Percentiles rank a stretch among this genome's conserved stretches.
Conservation (phyloP, 2,329 filamentous ascomycete species). For the Colletotrichum kahawae region DNA sequence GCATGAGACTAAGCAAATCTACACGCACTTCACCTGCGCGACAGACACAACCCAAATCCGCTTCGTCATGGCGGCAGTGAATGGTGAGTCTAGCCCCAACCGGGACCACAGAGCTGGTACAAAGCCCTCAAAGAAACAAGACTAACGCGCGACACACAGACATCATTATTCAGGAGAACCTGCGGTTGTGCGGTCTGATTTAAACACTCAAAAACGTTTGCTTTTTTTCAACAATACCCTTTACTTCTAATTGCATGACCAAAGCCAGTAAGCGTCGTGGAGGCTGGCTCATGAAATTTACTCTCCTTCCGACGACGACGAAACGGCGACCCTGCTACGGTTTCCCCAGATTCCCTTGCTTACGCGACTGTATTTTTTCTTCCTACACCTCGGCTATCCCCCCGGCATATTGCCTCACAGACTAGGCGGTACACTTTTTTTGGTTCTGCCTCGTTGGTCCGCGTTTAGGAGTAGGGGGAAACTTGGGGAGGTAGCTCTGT, state of each 20-base stretch:
- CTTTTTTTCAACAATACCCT: constrained; percentile 48
- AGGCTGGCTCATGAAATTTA: constrained; percentile 24
- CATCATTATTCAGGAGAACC: constrained; percentile 99
- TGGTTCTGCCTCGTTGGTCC: constrained; percentile 13
- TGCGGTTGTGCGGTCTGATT: constrained; percentile 95
- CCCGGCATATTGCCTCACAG: constrained; percentile 10
- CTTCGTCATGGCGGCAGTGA: constrained; percentile 99
- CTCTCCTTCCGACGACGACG: constrained; percentile 18
- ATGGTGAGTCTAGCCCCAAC: constrained; percentile 67
- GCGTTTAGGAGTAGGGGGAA: constrained; percentile 3
- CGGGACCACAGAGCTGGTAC: background rate
- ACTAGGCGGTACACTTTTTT: constrained; percentile 9
- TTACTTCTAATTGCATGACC: constrained; percentile 35
- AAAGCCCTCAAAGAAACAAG: background rate
- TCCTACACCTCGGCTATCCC: constrained; percentile 11
- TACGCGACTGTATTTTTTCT: constrained; percentile 23
- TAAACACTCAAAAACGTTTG: constrained; percentile 54
- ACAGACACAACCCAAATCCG: constrained; percentile 99
- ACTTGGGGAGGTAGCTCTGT: constrained; percentile 9
- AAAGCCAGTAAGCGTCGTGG: constrained; percentile 22
- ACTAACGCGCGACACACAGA: constrained; percentile 56
- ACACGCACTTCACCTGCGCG: constrained; percentile 98
- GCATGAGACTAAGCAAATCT: constrained; percentile 99
- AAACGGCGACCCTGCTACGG: constrained; percentile 20
- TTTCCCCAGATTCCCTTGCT: constrained; percentile 22